phyloP scores from a whole-genome alignment of 2,329 filamentous ascomycete species.

The Trichoderma breve region DNA sequence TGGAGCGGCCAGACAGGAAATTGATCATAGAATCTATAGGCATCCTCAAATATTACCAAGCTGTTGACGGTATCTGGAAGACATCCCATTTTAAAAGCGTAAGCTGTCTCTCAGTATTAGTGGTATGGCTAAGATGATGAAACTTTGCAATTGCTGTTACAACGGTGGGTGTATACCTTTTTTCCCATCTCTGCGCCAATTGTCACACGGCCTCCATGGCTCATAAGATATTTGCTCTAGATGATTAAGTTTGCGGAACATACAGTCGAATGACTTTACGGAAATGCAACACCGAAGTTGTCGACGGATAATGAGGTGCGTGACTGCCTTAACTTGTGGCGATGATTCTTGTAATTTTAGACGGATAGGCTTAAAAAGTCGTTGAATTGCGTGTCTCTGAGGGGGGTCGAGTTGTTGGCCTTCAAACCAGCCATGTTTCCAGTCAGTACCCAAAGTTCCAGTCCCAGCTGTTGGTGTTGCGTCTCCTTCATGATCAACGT shows the following conservation, averaged over 20 bases:
- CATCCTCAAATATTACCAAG: constrained; percentile 32
- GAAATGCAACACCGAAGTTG: constrained; percentile 33
- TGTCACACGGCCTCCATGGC: constrained; percentile 33
- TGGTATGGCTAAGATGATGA: neutral
- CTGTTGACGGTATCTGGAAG: constrained; percentile 29
- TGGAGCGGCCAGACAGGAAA: too few species aligned
- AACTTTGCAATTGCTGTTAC: constrained; percentile 20
- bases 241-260: constrained; percentile 28
- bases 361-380: constrained; percentile 28
- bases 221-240: constrained; percentile 34
- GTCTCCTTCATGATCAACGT: constrained; percentile 22
- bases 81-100: constrained; percentile 1
- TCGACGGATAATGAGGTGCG: constrained; percentile 34
- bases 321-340: constrained; percentile 31
- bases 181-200: neutral
- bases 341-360: neutral
- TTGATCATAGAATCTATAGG: constrained; percentile 23
- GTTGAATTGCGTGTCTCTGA: constrained; percentile 24
- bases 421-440: constrained; percentile 35
- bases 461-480: neutral
- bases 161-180: constrained; percentile 28
- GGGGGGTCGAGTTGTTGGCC: constrained; percentile 29
- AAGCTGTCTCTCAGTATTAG: constrained; percentile 20
- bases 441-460: too few species aligned
- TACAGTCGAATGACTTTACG: constrained; percentile 2